A percentile compares a stretch with the other conserved stretches of the same genome.
Evolutionary conservation across 805 yeast species (phyloP).

Genomic region (Scheffersomyces stipitis): DNA sequence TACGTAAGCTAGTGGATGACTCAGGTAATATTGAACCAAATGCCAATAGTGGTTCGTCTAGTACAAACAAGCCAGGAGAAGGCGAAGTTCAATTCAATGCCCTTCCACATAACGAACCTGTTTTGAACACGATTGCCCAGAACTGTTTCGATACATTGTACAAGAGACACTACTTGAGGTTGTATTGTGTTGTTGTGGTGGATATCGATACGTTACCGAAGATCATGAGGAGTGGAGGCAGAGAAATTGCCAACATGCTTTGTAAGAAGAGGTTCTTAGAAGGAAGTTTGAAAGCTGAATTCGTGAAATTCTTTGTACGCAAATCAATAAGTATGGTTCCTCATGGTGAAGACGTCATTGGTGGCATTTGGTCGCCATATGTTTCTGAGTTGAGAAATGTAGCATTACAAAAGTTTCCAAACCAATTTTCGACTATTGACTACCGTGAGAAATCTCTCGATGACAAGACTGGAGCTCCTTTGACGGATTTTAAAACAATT

Average conservation of each 20-base stretch:
- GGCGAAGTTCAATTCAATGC: conserved; percentile 21
- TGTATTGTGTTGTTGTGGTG: conserved; percentile 79
- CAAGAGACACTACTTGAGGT: conserved; percentile 64
- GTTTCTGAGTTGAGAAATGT: conserved; percentile 64
- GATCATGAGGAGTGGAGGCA: conserved; percentile 78
- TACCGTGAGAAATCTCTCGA: conserved; percentile 74
- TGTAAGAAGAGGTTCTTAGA: conserved; percentile 74
- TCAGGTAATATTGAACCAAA: conserved; percentile 10
- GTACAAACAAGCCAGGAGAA: conserved; percentile 11
- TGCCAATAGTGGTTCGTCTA: conserved; percentile 22
- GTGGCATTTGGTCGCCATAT: conserved; percentile 83
- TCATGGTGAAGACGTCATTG: conserved; percentile 70
- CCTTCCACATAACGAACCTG: conserved; percentile 44
- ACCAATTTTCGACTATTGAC: conserved; percentile 82
- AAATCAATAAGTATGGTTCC: conserved; percentile 65
- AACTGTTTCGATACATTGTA: conserved; percentile 43
- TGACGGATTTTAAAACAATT: conserved; percentile 71
- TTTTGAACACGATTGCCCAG: conserved; percentile 43
- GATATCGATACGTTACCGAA: conserved; percentile 82
- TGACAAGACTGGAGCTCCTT: conserved; percentile 69
- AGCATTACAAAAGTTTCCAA: conserved; percentile 61
- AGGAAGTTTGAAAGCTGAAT: conserved; percentile 77
- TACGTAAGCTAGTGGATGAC: conserved; percentile 36
- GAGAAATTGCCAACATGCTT: conserved; percentile 89
- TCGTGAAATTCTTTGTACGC: conserved; percentile 73